A percentile compares a stretch with the other conserved stretches of the same genome.
phyloP scores from a whole-genome alignment of 192 early-diverging fungal species.

The Entomortierella chlamydospora region DNA sequence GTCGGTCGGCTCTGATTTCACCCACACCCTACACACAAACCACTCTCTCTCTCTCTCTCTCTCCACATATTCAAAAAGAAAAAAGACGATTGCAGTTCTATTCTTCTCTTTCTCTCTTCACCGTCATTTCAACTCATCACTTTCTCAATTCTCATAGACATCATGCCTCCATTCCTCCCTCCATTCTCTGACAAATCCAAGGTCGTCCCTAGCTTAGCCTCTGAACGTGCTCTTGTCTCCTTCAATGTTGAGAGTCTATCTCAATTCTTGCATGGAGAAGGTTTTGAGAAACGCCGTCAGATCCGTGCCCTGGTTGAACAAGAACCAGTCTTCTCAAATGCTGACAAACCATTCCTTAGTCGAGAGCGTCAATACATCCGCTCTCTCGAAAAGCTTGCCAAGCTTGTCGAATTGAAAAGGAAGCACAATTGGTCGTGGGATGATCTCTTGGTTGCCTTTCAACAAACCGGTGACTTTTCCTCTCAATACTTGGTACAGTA shows the following conservation, averaged over 20 bases:
- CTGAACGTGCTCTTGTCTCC: constrained; percentile 74
- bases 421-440: constrained; percentile 77
- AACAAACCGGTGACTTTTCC: constrained; percentile 60
- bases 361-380: constrained; percentile 49
- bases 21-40: too few species aligned
- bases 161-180: constrained; percentile 54
- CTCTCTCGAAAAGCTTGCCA: constrained; percentile 52
- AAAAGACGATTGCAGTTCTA: too few species aligned
- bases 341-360: constrained; percentile 54
- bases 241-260: constrained; percentile 80
- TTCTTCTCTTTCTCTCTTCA: neutral
- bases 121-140: neutral
- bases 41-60: neutral
- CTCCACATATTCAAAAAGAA: neutral
- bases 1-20: too few species aligned
- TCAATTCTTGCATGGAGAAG: constrained; percentile 78
- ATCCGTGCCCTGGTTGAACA: constrained; percentile 45
- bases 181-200: constrained; percentile 38
- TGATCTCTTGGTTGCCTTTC: constrained; percentile 73
- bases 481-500: constrained; percentile 57
- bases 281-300: constrained; percentile 36
- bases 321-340: constrained; percentile 53
- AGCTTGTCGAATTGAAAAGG: constrained; percentile 70
- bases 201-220: constrained; percentile 48
- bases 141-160: neutral